These are phyloP conservation scores for Dipodascus albidus DNA, from an alignment of 805 yeast genomes.

Conservation along the genomic window DNA sequence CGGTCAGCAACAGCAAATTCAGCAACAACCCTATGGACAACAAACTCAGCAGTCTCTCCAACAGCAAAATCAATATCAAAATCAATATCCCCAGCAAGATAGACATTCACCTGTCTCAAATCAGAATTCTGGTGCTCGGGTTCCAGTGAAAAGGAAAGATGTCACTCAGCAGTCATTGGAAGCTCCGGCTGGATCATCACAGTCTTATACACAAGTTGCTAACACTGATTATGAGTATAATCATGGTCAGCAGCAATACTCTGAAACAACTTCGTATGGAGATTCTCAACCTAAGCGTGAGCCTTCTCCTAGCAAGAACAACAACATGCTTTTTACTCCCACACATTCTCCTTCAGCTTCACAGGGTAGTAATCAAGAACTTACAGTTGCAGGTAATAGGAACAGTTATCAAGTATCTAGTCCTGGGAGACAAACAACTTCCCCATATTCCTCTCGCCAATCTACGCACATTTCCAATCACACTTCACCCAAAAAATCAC, in stretches of 20 bases:
- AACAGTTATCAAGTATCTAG: not conserved
- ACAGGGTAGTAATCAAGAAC: not conserved
- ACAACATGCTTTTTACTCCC: not conserved
- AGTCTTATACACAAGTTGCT: not conserved
- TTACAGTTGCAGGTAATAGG: not conserved
- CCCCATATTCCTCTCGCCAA: not conserved
- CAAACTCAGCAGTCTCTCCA: conserved; percentile 16
- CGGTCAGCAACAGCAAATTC: conserved; percentile 11
- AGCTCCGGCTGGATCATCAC: not conserved
- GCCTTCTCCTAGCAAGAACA: not conserved
- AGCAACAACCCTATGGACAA: conserved; percentile 11
- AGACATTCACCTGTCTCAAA: not conserved
- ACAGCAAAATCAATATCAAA: conserved; percentile 15
- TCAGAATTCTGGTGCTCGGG: not conserved
- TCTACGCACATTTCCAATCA: conserved; percentile 1
- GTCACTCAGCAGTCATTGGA: not conserved
- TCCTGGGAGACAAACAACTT: not conserved
- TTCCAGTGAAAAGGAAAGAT: not conserved
- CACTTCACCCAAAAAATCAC: conserved; percentile 34
- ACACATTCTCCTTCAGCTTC: conserved; percentile 1
- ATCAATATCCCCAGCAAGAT: not conserved
- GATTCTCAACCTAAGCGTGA: not conserved
- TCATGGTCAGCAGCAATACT: not conserved
- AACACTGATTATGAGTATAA: not conserved
- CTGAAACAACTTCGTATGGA: not conserved